phyloP scores from a whole-genome alignment of 768 basidiomycete species.

The Lentinula edodes region DNA sequence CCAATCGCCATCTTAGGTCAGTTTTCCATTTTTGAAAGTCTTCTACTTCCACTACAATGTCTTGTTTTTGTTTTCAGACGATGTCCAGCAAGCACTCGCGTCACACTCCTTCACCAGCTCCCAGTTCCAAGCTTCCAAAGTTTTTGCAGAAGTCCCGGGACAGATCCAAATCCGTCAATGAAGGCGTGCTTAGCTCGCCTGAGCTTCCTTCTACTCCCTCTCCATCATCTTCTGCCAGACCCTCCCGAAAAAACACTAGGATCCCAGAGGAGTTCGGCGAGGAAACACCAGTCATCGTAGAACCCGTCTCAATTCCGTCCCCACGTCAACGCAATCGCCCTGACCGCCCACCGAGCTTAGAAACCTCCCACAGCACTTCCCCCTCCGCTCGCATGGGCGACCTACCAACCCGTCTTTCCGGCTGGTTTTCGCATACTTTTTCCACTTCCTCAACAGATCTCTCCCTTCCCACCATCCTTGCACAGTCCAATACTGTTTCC shows the following conservation, averaged over 20 bases:
- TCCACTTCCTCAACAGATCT: slow-evolving; percentile 68
- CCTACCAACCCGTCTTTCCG: slow-evolving; percentile 69
- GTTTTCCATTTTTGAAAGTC: background rate
- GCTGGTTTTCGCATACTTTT: slow-evolving; percentile 80
- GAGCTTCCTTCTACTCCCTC: slow-evolving; percentile 22
- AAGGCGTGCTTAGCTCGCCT: slow-evolving; percentile 36
- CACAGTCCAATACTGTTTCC: slow-evolving; percentile 17
- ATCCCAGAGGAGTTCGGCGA: slow-evolving; percentile 26
- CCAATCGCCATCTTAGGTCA: background rate
- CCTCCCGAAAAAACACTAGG: slow-evolving; percentile 26
- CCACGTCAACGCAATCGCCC: slow-evolving; percentile 33
- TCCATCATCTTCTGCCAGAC: slow-evolving; percentile 21
- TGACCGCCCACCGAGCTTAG: slow-evolving; percentile 27
- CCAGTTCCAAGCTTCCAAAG: slow-evolving; percentile 55
- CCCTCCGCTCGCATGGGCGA: slow-evolving; percentile 53
- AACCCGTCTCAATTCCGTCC: slow-evolving; percentile 48
- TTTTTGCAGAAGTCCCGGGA: slow-evolving; percentile 65
- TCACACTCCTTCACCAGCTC: slow-evolving; percentile 33
- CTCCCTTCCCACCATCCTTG: slow-evolving; percentile 55
- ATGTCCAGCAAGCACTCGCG: slow-evolving; percentile 47
- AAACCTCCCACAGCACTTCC: slow-evolving; percentile 47
- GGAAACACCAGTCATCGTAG: slow-evolving; percentile 63
- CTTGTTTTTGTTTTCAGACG: slow-evolving; percentile 1
- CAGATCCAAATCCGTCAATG: slow-evolving; percentile 49
- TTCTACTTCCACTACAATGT: slow-evolving; percentile 1